Conservation (phyloP, 768 basidiomycete species). For the Pholiota microspora region DNA sequence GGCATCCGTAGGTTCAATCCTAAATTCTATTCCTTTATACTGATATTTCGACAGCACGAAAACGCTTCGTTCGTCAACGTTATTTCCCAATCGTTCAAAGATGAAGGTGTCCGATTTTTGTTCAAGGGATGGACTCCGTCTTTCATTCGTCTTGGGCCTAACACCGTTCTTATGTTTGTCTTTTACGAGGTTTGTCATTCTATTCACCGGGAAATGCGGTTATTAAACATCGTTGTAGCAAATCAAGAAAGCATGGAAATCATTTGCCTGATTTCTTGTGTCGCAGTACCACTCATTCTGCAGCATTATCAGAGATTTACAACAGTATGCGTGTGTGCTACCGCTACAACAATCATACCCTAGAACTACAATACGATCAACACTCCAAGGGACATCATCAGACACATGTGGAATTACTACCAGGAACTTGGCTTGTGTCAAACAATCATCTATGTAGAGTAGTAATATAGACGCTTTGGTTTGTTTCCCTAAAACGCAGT, state of each 20-base stretch:
- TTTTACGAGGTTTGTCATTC: slow-evolving; percentile 66
- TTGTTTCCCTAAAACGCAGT: slow-evolving; percentile 27
- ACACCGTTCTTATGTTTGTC: slow-evolving; percentile 82
- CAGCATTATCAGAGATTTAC: not conserved
- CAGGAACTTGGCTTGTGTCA: not conserved
- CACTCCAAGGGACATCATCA: not conserved
- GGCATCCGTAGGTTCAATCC: slow-evolving; percentile 54
- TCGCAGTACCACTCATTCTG: not conserved
- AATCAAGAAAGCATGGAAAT: slow-evolving; percentile 65
- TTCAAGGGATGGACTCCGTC: slow-evolving; percentile 92
- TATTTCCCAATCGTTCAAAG: slow-evolving; percentile 54
- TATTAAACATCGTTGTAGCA: slow-evolving; percentile 41
- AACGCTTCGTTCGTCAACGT: slow-evolving; percentile 45
- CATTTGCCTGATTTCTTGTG: slow-evolving; percentile 1
- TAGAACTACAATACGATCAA: not conserved
- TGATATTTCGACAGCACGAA: slow-evolving; percentile 45
- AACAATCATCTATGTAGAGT: not conserved
- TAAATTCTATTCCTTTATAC: not conserved
- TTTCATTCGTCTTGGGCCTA: slow-evolving; percentile 80
- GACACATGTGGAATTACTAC: not conserved
- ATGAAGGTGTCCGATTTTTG: slow-evolving; percentile 76
- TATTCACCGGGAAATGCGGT: not conserved
- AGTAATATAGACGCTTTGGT: not conserved
- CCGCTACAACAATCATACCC: not conserved
- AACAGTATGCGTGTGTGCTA: not conserved